phyloP scores from a whole-genome alignment of 352 stramenopile species.

The Globisporangium carolinianum region DNA sequence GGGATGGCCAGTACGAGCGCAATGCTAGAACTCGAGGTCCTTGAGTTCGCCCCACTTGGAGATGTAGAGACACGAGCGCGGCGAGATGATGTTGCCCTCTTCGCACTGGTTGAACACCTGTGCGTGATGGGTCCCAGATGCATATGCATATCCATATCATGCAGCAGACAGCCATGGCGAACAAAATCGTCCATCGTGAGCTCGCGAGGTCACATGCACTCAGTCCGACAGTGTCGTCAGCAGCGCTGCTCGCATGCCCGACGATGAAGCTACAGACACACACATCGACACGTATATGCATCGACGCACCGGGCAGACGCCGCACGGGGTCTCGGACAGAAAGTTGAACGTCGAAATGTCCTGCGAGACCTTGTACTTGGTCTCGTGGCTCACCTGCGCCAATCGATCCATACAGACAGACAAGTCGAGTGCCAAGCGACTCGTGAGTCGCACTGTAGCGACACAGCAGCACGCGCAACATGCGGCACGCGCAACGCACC shows the following conservation, averaged over 20 bases:
- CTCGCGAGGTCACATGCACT: too few species aligned
- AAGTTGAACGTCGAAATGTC: conserved; percentile 85
- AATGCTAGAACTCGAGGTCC: conserved; percentile 69
- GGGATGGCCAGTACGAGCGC: too few species aligned
- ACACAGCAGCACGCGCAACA: not conserved
- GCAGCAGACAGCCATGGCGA: too few species aligned
- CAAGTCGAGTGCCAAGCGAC: not conserved
- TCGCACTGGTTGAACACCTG: conserved; percentile 88
- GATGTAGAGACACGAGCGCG: conserved; percentile 88
- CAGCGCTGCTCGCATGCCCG: too few species aligned
- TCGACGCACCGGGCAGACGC: conserved; percentile 76
- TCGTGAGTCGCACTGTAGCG: not conserved
- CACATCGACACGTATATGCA: too few species aligned
- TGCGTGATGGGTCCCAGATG: not conserved
- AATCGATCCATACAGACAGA: not conserved
- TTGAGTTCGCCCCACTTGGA: conserved; percentile 89
- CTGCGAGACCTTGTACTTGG: conserved; percentile 85
- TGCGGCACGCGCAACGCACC: conserved; percentile 24
- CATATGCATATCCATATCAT: too few species aligned
- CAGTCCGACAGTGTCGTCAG: too few species aligned
- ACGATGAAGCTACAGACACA: too few species aligned
- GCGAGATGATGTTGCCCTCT: conserved; percentile 89
- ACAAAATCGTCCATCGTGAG: too few species aligned
- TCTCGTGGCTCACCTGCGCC: conserved; percentile 59
- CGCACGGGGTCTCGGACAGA: conserved; percentile 85